Conservation (phyloP, 2,329 filamentous ascomycete genomes). For the Colletotrichum trifolii region DNA sequence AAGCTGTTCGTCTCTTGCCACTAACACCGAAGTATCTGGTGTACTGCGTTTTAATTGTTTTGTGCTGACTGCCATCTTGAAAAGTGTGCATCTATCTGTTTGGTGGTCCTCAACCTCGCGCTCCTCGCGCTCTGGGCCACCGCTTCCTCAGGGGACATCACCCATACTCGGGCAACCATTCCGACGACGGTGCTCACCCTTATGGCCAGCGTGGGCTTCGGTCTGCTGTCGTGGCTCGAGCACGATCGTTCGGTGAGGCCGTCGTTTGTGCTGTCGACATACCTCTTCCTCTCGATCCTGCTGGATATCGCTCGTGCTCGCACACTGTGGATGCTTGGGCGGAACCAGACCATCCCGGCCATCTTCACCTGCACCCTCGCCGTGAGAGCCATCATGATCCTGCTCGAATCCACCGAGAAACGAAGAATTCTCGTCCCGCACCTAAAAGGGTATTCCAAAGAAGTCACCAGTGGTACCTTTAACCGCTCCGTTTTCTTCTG, state of each 20-base stretch:
- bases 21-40: not conserved
- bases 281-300: constrained; percentile 34
- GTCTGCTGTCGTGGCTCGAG: constrained; percentile 30
- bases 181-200: constrained; percentile 18
- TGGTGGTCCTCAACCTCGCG: constrained; percentile 26
- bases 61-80: constrained; percentile 8
- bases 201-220: constrained; percentile 16
- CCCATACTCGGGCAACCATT: constrained; percentile 23
- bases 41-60: not conserved
- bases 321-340: constrained; percentile 35
- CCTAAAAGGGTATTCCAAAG: constrained; percentile 55
- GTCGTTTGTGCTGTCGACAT: constrained; percentile 35
- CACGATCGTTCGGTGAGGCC: constrained; percentile 35
- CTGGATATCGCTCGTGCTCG: constrained; percentile 37
- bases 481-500: constrained; percentile 62
- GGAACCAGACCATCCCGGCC: constrained; percentile 33
- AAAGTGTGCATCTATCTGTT: constrained; percentile 16
- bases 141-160: not conserved
- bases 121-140: constrained; percentile 27
- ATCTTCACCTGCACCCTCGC: constrained; percentile 35
- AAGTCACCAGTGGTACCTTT: constrained; percentile 63
- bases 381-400: constrained; percentile 34
- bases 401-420: constrained; percentile 44
- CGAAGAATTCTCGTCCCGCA: constrained; percentile 49
- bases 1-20: constrained; percentile 17